Conservation (phyloP, 2,329 filamentous ascomycete genomes). For the Neopestalotiopsis rosae region DNA sequence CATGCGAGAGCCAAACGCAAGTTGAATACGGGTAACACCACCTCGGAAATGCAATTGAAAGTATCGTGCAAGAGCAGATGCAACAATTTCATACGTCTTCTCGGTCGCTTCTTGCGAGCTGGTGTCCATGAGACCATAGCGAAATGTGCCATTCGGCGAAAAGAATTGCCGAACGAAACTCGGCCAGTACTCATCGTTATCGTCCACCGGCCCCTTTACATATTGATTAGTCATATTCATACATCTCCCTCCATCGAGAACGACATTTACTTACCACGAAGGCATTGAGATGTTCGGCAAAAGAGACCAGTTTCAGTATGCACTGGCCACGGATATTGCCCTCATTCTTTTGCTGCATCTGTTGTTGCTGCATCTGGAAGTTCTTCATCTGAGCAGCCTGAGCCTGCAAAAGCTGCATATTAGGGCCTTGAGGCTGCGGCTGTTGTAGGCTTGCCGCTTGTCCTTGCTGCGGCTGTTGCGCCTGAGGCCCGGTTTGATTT, state of each 20-base stretch:
- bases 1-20: constrained; percentile 75
- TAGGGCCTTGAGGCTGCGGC: constrained; percentile 12
- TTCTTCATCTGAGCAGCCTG: constrained; percentile 34
- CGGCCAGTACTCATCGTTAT: constrained; percentile 78
- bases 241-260: not conserved
- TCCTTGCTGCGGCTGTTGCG: constrained; percentile 32
- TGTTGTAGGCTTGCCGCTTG: constrained; percentile 31
- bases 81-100: constrained; percentile 88
- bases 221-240: not conserved
- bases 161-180: constrained; percentile 83
- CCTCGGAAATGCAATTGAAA: constrained; percentile 90
- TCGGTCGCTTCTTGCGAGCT: constrained; percentile 58
- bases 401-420: constrained; percentile 38
- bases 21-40: constrained; percentile 83
- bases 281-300: constrained; percentile 65
- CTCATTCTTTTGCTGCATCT: constrained; percentile 52
- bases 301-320: constrained; percentile 64
- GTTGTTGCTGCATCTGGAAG: constrained; percentile 39
- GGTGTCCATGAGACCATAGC: constrained; percentile 69
- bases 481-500: constrained; percentile 37
- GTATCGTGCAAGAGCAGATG: constrained; percentile 82
- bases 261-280: constrained; percentile 52
- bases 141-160: constrained; percentile 75
- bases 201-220: not conserved
- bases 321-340: constrained; percentile 62